A percentile compares a stretch with the other conserved stretches of the same genome.
Conservation (phyloP, 73 alveolate genomes). For the Blepharisma japonicum region DNA sequence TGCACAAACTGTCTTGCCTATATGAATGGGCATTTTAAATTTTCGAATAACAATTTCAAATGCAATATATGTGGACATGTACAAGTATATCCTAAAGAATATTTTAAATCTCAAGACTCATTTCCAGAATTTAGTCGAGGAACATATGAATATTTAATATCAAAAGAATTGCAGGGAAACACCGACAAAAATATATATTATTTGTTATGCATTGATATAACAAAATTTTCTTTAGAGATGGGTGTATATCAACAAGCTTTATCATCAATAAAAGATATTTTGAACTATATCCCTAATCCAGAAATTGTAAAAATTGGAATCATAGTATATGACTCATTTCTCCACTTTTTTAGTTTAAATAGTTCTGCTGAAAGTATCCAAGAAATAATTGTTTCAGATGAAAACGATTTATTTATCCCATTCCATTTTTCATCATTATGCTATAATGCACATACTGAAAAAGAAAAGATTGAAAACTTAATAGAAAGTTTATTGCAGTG, state of each 20-base stretch:
- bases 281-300: conserved; percentile 50
- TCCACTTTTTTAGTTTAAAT: conserved; percentile 42
- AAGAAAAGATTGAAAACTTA: neutral
- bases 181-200: conserved; percentile 26
- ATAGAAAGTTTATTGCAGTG: neutral
- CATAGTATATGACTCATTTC: conserved; percentile 38
- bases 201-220: conserved; percentile 47
- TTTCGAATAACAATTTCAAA: conserved; percentile 28
- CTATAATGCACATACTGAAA: neutral
- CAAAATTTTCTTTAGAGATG: conserved; percentile 25
- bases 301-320: conserved; percentile 3
- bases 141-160: conserved; percentile 51
- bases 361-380: conserved; percentile 29
- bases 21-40: conserved; percentile 40
- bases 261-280: conserved; percentile 31
- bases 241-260: conserved; percentile 37
- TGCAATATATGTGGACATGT: conserved; percentile 49
- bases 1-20: conserved; percentile 53
- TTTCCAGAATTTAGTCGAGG: conserved; percentile 54
- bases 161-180: conserved; percentile 24
- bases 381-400: conserved; percentile 36
- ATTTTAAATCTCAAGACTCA: neutral
- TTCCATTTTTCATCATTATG: conserved; percentile 35
- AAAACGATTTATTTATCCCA: conserved; percentile 56
- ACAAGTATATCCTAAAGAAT: conserved; percentile 38